Evolutionary conservation across 2,329 filamentous ascomycete genomes (phyloP).

Genomic region (Xylaria digitata): DNA sequence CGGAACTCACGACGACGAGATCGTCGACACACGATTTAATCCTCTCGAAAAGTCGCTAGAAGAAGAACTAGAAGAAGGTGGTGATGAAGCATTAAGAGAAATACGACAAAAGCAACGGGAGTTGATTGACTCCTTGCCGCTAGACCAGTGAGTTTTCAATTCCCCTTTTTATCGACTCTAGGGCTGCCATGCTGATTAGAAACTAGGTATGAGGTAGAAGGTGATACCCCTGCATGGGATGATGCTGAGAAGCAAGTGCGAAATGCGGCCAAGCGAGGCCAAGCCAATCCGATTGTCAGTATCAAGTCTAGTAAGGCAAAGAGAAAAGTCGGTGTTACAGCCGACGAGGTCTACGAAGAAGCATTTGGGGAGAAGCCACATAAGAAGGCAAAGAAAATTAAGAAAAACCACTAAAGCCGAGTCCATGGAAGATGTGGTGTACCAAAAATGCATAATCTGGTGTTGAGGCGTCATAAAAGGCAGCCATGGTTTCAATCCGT

Average conservation of each 20-base stretch:
- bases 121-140: conserved; percentile 87
- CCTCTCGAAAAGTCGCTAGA: conserved; percentile 78
- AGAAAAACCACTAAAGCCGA: conserved; percentile 55
- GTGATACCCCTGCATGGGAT: conserved; percentile 70
- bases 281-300: conserved; percentile 75
- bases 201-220: conserved; percentile 73
- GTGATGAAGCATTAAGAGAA: conserved; percentile 76
- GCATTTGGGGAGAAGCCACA: conserved; percentile 63
- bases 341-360: conserved; percentile 72
- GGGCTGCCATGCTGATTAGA: conserved; percentile 24
- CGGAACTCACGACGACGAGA: conserved; percentile 76
- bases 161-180: conserved; percentile 10
- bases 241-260: conserved; percentile 81
- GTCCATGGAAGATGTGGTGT: conserved; percentile 10
- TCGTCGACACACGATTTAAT: conserved; percentile 72
- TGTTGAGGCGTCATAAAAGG: conserved; percentile 35
- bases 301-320: conserved; percentile 83
- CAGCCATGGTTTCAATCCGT: conserved; percentile 1
- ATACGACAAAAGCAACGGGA: conserved; percentile 84
- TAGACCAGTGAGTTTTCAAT: conserved; percentile 76
- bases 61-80: conserved; percentile 86
- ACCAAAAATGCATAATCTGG: conserved; percentile 35
- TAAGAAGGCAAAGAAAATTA: conserved; percentile 64
- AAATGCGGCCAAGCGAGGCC: conserved; percentile 64
- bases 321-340: conserved; percentile 73